Evolutionary conservation across 192 early-diverging fungal species (phyloP).

Genomic region (Gamsiella multidivaricata): DNA sequence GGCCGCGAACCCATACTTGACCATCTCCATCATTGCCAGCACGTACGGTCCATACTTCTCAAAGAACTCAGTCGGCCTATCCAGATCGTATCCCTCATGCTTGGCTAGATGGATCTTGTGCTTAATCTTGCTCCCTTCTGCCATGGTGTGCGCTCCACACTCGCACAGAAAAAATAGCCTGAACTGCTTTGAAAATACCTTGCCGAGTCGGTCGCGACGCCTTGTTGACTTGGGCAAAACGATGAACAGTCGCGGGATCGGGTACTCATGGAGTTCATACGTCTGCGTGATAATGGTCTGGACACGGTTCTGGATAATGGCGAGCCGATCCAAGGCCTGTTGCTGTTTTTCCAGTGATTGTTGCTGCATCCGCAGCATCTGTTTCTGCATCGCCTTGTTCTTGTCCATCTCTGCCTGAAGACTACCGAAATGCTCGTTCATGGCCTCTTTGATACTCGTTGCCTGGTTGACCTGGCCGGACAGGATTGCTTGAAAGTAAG

Average conservation of each 20-base stretch:
- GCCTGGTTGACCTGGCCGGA: not conserved
- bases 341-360: not conserved
- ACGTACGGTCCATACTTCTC: slow-evolving; percentile 14
- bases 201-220: not conserved
- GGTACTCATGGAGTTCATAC: slow-evolving; percentile 29
- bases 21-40: slow-evolving; percentile 7
- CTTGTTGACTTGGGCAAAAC: slow-evolving; percentile 1
- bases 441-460: not conserved
- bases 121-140: not conserved
- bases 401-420: slow-evolving; percentile 7
- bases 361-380: not conserved
- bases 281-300: slow-evolving; percentile 11
- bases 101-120: slow-evolving; percentile 22
- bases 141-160: slow-evolving; percentile 13
- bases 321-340: slow-evolving; percentile 3
- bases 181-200: not conserved
- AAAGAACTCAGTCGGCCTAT: slow-evolving; percentile 16
- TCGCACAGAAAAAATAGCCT: slow-evolving; percentile 12
- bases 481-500: not conserved
- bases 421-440: not conserved
- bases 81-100: slow-evolving; percentile 16
- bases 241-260: slow-evolving; percentile 30
- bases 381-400: not conserved
- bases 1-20: slow-evolving; percentile 1
- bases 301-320: not conserved